These are phyloP conservation scores for Mariannaea sp. DNA, from an alignment of 2,329 filamentous ascomycete genomes.

Conservation along the genomic window DNA sequence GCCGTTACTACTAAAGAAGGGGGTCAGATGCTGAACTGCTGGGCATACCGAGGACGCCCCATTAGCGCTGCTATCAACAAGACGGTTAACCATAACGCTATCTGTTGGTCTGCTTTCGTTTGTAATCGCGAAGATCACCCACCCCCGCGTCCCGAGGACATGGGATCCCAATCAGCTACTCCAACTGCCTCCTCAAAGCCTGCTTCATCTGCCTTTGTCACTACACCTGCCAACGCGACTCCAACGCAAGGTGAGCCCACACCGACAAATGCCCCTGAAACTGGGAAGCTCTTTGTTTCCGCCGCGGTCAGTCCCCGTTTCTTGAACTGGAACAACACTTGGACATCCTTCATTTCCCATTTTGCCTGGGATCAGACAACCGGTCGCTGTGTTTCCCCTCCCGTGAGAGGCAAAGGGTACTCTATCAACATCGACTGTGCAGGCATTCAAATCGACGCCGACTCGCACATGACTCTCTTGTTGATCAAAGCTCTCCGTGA, in stretches of 20 bases:
- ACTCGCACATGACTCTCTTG: constrained; percentile 47
- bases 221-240: constrained; percentile 35
- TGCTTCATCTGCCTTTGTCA: constrained; percentile 41
- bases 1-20: constrained; percentile 48
- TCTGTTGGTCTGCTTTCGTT: constrained; percentile 49
- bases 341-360: constrained; percentile 47
- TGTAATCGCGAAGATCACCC: constrained; percentile 45
- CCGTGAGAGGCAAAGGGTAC: constrained; percentile 43
- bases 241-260: constrained; percentile 36
- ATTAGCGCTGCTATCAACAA: constrained; percentile 47
- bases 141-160: constrained; percentile 43
- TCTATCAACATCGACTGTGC: constrained; percentile 46
- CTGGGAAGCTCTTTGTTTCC: constrained; percentile 41
- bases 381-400: constrained; percentile 42
- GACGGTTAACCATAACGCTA: constrained; percentile 44
- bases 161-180: constrained; percentile 44
- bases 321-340: constrained; percentile 47
- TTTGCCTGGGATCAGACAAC: constrained; percentile 48
- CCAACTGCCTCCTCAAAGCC: constrained; percentile 41
- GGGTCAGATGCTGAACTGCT: constrained; percentile 47
- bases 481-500: constrained; percentile 47
- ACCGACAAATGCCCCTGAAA: constrained; percentile 39
- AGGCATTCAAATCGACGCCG: constrained; percentile 45
- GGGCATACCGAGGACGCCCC: constrained; percentile 48
- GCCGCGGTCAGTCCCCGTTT: constrained; percentile 45